Conservation (phyloP, 2,329 filamentous ascomycete genomes). For the Fusarium sarcochroum region DNA sequence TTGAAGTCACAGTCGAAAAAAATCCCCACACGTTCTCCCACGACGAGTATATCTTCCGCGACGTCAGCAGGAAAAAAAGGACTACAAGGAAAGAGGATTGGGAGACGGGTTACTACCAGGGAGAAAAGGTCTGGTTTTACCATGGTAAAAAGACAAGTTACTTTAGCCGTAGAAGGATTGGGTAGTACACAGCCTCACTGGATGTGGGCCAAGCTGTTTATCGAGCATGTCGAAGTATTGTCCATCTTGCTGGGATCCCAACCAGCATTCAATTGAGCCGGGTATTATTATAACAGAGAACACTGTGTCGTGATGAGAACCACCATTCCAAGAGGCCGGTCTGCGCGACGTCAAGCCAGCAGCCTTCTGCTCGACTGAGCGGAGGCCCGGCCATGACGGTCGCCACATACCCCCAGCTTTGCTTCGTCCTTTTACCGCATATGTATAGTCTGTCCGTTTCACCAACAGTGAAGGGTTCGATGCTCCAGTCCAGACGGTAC, state of each 20-base stretch:
- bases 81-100: slow-evolving; percentile 2
- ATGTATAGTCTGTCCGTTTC: background rate
- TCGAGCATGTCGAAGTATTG: no score
- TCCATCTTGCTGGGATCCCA: no score
- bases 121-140: slow-evolving; percentile 4
- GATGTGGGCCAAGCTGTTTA: no score
- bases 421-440: background rate
- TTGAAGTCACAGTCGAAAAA: slow-evolving; percentile 8
- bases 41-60: slow-evolving; percentile 5
- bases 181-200: background rate
- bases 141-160: slow-evolving; percentile 1
- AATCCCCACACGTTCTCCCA: background rate
- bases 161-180: background rate
- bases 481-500: background rate
- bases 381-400: background rate
- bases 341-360: background rate
- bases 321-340: background rate
- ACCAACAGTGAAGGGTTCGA: background rate
- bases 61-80: slow-evolving; percentile 1
- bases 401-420: background rate
- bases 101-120: slow-evolving; percentile 1
- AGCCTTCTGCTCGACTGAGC: background rate
- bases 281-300: background rate
- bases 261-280: background rate
- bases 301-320: background rate